Conservation (phyloP, 345 rosid species). For the Cardamine chenopodiifolia region DNA sequence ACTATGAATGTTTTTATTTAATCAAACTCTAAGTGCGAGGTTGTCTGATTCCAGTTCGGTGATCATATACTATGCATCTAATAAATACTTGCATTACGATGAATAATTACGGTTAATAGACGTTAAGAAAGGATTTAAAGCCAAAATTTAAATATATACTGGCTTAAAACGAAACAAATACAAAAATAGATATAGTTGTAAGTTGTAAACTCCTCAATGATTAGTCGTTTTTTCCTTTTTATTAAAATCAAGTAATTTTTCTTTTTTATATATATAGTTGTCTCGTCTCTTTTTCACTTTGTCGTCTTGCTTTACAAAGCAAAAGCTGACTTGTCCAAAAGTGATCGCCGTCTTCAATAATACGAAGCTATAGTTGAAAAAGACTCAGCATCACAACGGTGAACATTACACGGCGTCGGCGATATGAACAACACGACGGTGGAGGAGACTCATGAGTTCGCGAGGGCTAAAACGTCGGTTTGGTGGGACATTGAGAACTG, state of each 20-base stretch:
- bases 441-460: neutral
- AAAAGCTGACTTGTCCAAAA: neutral
- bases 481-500: neutral
- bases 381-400: neutral
- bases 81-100: neutral
- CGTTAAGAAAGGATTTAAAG: neutral
- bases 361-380: neutral
- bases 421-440: neutral
- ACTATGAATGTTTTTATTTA: conserved; percentile 32
- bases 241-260: neutral
- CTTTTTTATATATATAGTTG: neutral
- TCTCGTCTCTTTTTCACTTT: neutral
- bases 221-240: neutral
- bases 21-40: conserved; percentile 53
- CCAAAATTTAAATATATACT: neutral
- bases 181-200: neutral
- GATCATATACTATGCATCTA: neutral
- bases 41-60: neutral
- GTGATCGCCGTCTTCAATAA: neutral
- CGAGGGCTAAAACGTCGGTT: neutral
- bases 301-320: neutral
- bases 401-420: neutral
- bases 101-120: neutral
- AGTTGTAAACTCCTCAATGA: neutral
- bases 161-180: neutral